These are phyloP conservation scores for Heliosperma pusillum DNA, from an alignment of 148 eudicot species.

Conservation along the genomic window DNA sequence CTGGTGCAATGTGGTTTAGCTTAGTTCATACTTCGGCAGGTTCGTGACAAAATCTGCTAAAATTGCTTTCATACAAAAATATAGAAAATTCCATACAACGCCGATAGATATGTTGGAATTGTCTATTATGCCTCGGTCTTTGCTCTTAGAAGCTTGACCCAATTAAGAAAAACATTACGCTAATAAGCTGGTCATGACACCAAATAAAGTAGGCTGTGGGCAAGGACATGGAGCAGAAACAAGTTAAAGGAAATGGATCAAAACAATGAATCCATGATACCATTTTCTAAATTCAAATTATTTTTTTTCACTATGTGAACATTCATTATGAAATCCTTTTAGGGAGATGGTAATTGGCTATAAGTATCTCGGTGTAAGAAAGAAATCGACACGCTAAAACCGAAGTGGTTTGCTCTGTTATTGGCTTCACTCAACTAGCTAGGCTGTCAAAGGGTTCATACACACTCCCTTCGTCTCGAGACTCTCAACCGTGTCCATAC, in stretches of 20 bases:
- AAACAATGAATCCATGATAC: too few species aligned
- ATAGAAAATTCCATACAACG: too few species aligned
- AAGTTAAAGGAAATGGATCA: neutral
- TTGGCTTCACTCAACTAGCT: neutral
- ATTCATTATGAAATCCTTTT: neutral
- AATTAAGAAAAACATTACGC: neutral
- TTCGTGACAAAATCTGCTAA: too few species aligned
- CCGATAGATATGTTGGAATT: too few species aligned
- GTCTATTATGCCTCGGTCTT: too few species aligned
- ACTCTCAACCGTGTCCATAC: too few species aligned
- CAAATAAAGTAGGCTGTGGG: neutral
- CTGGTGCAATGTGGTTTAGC: constrained; percentile 26
- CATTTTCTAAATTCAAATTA: neutral
- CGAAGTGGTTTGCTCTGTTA: neutral
- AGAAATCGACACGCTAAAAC: neutral
- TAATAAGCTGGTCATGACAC: neutral
- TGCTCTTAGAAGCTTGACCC: neutral
- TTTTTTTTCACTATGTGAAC: neutral
- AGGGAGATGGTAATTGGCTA: neutral
- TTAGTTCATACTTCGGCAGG: neutral
- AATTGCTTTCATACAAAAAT: too few species aligned
- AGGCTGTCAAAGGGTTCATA: constrained; percentile 1
- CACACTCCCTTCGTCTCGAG: too few species aligned
- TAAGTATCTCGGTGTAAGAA: neutral
- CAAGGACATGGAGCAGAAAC: neutral